Percentiles rank a stretch among this genome's conserved stretches.
phyloP scores from a whole-genome alignment of 2,329 filamentous ascomycete species.

The Ophiocordyceps camponoti-leonardi region DNA sequence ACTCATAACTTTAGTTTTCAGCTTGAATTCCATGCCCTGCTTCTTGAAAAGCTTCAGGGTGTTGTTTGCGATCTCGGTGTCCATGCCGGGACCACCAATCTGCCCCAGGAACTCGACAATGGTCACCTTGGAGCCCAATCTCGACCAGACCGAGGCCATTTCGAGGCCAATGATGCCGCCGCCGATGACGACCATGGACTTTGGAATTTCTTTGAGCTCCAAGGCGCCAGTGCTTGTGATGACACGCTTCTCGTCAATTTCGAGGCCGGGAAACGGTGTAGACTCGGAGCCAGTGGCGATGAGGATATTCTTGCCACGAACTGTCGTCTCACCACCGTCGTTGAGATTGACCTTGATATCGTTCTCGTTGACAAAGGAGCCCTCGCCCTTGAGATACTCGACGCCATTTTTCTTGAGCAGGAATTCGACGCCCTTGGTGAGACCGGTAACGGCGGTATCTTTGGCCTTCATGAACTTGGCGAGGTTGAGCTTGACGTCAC shows the following conservation, averaged over 20 bases:
- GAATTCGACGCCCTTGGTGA: constrained; percentile 97
- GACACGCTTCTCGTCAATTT: constrained; percentile 94
- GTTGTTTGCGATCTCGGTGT: constrained; percentile 78
- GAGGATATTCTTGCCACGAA: constrained; percentile 91
- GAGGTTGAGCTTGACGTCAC: constrained; percentile 93
- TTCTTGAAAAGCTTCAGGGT: constrained; percentile 86
- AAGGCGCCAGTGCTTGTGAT: constrained; percentile 93
- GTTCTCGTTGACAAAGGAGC: constrained; percentile 73
- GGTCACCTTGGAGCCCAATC: constrained; percentile 84
- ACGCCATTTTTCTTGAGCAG: constrained; percentile 99
- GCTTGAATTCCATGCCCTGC: constrained; percentile 97
- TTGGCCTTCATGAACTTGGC: constrained; percentile 97
- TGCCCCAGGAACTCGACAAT: constrained; percentile 93
- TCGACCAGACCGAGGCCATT: constrained; percentile 96
- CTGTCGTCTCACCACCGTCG: constrained; percentile 77
- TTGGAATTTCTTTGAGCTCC: constrained; percentile 73
- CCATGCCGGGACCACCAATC: constrained; percentile 97
- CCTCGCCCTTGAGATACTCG: constrained; percentile 91
- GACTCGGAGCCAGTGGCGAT: constrained; percentile 93
- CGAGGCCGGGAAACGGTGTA: constrained; percentile 88
- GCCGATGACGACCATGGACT: constrained; percentile 94
- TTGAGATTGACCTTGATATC: constrained; percentile 80
- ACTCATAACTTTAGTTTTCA: constrained; percentile 82
- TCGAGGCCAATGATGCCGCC: constrained; percentile 97
- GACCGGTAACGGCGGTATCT: constrained; percentile 69